Percentiles rank a stretch among this genome's conserved stretches.
These are phyloP conservation scores for Anethum foeniculum DNA, from an alignment of 140 eudicot species.

Conservation along the genomic window DNA sequence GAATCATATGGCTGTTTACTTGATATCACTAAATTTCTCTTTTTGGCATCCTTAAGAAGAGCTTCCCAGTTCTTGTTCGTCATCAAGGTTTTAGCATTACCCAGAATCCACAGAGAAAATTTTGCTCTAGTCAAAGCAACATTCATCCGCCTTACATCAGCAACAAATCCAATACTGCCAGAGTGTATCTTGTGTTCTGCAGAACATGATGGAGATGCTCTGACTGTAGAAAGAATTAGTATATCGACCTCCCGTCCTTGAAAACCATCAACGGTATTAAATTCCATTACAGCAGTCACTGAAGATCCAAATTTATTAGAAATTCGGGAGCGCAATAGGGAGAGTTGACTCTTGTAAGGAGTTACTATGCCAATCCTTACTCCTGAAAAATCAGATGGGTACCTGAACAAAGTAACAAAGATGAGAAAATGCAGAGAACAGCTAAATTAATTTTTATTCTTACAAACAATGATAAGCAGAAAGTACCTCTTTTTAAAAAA, in stretches of 20 bases:
- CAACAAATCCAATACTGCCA: constrained; percentile 75
- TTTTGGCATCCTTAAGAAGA: constrained; percentile 64
- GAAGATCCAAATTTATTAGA: constrained; percentile 75
- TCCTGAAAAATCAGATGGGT: constrained; percentile 64
- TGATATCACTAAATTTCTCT: constrained; percentile 59
- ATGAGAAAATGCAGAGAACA: constrained; percentile 4
- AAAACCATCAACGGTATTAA: constrained; percentile 94
- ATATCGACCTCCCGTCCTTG: constrained; percentile 99
- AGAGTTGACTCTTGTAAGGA: constrained; percentile 79
- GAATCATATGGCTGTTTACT: constrained; percentile 52
- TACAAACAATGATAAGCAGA: not conserved
- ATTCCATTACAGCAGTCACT: constrained; percentile 63
- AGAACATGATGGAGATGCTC: constrained; percentile 50
- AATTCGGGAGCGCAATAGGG: constrained; percentile 68
- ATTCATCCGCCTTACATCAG: constrained; percentile 98
- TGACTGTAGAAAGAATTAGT: constrained; percentile 84
- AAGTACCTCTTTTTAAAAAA: constrained; percentile 61
- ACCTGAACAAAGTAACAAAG: constrained; percentile 32
- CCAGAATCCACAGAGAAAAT: constrained; percentile 83
- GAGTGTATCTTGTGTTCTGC: constrained; percentile 22
- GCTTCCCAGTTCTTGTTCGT: constrained; percentile 80
- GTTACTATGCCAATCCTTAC: constrained; percentile 89
- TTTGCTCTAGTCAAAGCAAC: constrained; percentile 96
- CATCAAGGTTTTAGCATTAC: constrained; percentile 74
- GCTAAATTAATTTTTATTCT: not conserved